These are phyloP conservation scores for Poteriospumella lacustris DNA, from an alignment of 108 stramenopile species.

Conservation along the genomic window DNA sequence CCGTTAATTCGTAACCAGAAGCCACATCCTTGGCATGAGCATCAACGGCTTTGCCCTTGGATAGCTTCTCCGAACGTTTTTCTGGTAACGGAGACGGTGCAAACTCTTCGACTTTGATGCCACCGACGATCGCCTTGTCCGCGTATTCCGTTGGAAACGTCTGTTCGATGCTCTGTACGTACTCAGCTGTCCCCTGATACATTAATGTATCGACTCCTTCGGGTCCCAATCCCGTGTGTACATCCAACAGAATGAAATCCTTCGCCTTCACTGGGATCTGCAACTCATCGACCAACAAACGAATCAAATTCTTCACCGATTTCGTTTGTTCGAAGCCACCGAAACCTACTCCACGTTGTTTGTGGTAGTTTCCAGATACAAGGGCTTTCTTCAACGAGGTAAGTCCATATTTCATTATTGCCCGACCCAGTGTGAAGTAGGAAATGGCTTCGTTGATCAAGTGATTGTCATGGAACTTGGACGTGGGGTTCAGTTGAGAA, in stretches of 20 bases:
- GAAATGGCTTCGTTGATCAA: neutral
- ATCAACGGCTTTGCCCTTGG: neutral
- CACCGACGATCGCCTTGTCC: constrained; percentile 2
- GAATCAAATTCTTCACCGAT: constrained; percentile 2
- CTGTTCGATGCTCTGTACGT: neutral
- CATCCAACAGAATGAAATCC: constrained; percentile 3
- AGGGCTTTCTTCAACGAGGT: neutral
- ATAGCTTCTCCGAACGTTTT: neutral
- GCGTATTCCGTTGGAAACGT: constrained; percentile 2
- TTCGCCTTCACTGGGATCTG: neutral
- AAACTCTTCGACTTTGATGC: neutral
- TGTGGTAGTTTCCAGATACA: constrained; percentile 20
- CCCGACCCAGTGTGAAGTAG: neutral
- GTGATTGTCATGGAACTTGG: neutral
- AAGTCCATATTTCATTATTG: neutral
- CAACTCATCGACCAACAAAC: neutral
- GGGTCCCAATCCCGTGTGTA: constrained; percentile 26
- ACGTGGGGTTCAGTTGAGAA: constrained; percentile 2
- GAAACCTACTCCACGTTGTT: neutral
- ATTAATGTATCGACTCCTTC: constrained; percentile 10
- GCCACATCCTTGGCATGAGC: neutral
- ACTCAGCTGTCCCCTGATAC: neutral
- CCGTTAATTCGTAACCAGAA: constrained; percentile 15
- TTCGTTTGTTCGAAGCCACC: constrained; percentile 13
- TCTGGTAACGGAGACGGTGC: neutral